Conservation (phyloP, 306 rosid genomes). For the Vigna radiata region DNA sequence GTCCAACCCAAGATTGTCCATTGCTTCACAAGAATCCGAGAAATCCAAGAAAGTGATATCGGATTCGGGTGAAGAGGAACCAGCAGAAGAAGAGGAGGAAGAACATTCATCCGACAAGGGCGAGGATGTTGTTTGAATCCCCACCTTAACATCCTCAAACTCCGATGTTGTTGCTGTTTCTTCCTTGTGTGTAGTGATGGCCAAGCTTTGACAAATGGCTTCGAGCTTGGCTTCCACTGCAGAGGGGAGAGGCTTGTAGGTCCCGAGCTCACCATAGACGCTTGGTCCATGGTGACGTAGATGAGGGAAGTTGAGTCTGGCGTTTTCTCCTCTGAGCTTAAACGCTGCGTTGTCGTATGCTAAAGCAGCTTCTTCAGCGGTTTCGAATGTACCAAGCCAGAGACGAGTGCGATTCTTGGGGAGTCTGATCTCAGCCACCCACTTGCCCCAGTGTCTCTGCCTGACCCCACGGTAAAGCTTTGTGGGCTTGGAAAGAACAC, state of each 20-base stretch:
- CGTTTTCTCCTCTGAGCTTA: slow-evolving; percentile 74
- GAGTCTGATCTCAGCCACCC: slow-evolving; percentile 93
- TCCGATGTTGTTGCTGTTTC: slow-evolving; percentile 31
- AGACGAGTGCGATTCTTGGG: slow-evolving; percentile 85
- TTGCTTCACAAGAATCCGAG: slow-evolving; percentile 48
- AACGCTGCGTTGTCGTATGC: slow-evolving; percentile 81
- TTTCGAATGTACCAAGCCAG: slow-evolving; percentile 86
- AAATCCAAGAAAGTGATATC: slow-evolving; percentile 59
- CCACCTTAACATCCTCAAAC: background rate
- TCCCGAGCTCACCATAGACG: slow-evolving; percentile 53
- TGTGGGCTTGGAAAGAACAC: slow-evolving; percentile 48
- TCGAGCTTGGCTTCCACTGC: slow-evolving; percentile 77
- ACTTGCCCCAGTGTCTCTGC: slow-evolving; percentile 88
- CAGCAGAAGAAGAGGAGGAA: background rate
- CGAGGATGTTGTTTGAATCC: slow-evolving; percentile 46
- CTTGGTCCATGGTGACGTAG: slow-evolving; percentile 62
- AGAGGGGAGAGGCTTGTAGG: slow-evolving; percentile 68
- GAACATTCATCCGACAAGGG: slow-evolving; percentile 51
- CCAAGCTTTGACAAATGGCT: slow-evolving; percentile 71
- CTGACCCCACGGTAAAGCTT: slow-evolving; percentile 83
- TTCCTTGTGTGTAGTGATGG: background rate
- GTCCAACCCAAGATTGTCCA: slow-evolving; percentile 54
- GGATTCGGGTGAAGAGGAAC: slow-evolving; percentile 59
- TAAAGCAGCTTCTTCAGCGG: slow-evolving; percentile 80
- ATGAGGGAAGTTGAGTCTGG: slow-evolving; percentile 77